Base-by-base conservation (phyloP, 257 asterid genomes). In the Fraxinus anomala region DNA sequence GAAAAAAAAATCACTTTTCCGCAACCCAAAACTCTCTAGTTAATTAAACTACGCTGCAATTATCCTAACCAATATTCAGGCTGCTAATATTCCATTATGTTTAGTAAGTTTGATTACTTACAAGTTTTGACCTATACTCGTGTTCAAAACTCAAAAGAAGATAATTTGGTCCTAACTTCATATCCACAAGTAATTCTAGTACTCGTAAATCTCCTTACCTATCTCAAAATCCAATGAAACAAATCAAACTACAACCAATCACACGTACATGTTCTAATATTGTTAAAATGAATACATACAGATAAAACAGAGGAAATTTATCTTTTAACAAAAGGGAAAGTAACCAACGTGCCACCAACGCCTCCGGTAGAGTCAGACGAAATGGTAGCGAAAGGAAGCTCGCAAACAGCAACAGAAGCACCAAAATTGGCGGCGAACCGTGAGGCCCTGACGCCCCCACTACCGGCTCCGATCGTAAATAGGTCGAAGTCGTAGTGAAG, bases 391-490 rank as follows among this genome's bases (percentile, higher is more conserved):
- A 93, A 95, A 31, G 99, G 99, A 76, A 95, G 89, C 88, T 95
- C 99, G 85, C 99, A 95, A 70, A 95, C 86, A 74, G 99, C 99
- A 76, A 86, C 96, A 19, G 92, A 87, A 80, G 99, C 98, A 65
- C 99, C 98, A 59, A 86, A 89, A 88, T 89, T 91, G 77, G 99
- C 87, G 70, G 97, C 98, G 80, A 91, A 95, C 24, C 99, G 92
- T 30, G 99, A 92, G 75, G 99, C 99, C 80, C 98, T 87, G 51
- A 95, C 99, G 70, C 99, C 99, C 34, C 99, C 99, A 76, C 99
- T 95, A 6, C 98, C 99, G 36, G 99, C 99, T 34, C 99, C 99
- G 72, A 95, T 88, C 1, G 99, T 95, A 76, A 95, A 95, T 6
- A 95, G 91, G 90, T 95, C 99, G 80, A 82, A 95, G 81, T 95